Evolutionary conservation across 2,329 filamentous ascomycete genomes (phyloP).

Genomic region (Cryoendolithus antarcticus): DNA sequence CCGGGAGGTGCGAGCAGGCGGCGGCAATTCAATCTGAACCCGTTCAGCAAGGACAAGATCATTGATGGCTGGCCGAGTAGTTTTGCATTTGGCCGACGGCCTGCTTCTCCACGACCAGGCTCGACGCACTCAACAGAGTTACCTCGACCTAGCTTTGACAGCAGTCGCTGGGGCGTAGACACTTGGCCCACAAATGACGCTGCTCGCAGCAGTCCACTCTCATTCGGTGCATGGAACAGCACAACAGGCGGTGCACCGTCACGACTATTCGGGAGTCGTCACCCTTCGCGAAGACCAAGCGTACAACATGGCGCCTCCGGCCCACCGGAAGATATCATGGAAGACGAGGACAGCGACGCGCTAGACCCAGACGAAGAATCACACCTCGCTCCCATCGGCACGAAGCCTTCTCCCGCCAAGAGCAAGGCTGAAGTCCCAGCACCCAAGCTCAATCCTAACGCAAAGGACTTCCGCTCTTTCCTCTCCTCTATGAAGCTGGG

Average conservation of each 20-base stretch:
- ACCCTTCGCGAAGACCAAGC: slow-evolving; percentile 68
- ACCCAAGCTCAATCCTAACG: slow-evolving; percentile 67
- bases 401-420: slow-evolving; percentile 34
- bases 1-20: slow-evolving; percentile 20
- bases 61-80: slow-evolving; percentile 33
- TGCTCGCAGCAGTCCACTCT: slow-evolving; percentile 28
- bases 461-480: slow-evolving; percentile 71
- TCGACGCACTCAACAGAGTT: slow-evolving; percentile 44
- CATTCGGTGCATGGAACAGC: slow-evolving; percentile 26
- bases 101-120: slow-evolving; percentile 46
- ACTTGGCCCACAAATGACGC: slow-evolving; percentile 19
- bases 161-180: slow-evolving; percentile 36
- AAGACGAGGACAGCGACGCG: slow-evolving; percentile 36
- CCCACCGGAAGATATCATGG: slow-evolving; percentile 40
- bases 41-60: slow-evolving; percentile 20
- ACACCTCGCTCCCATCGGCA: slow-evolving; percentile 62
- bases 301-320: slow-evolving; percentile 63
- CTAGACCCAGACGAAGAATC: slow-evolving; percentile 35
- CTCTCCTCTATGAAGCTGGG: slow-evolving; percentile 36
- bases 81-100: slow-evolving; percentile 18
- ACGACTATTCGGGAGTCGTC: slow-evolving; percentile 42
- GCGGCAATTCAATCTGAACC: slow-evolving; percentile 38
- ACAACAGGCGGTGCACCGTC: slow-evolving; percentile 35
- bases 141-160: slow-evolving; percentile 67
- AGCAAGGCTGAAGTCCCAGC: slow-evolving; percentile 26